Conservation (phyloP, 305 asterid species). For the Fraxinus sp. region DNA sequence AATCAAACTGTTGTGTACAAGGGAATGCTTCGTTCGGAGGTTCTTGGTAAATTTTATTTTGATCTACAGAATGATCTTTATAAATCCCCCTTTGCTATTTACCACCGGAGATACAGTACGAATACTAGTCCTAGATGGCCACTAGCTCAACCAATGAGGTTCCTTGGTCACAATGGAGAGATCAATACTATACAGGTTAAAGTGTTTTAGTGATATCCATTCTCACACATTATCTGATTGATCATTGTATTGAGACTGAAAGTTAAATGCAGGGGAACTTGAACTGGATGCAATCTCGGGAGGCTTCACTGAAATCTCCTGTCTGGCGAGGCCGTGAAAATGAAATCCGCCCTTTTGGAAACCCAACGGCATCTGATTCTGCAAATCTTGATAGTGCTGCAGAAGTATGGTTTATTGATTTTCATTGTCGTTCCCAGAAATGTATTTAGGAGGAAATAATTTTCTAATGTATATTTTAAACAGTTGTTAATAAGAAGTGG, state of each 20-base stretch:
- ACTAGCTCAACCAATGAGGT: slow-evolving; percentile 98
- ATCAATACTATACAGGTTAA: slow-evolving; percentile 97
- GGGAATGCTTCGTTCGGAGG: slow-evolving; percentile 98
- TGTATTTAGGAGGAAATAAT: slow-evolving; percentile 15
- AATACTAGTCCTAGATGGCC: slow-evolving; percentile 99
- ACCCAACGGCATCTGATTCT: slow-evolving; percentile 93
- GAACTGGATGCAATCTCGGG: slow-evolving; percentile 99
- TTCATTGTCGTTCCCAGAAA: slow-evolving; percentile 12
- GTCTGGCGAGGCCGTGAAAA: slow-evolving; percentile 98
- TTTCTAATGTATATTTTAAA: slow-evolving; percentile 28
- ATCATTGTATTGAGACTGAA: slow-evolving; percentile 29
- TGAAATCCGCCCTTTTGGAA: slow-evolving; percentile 95
- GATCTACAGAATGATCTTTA: slow-evolving; percentile 78
- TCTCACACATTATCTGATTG: slow-evolving; percentile 20
- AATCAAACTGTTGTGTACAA: slow-evolving; percentile 94
- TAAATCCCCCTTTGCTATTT: slow-evolving; percentile 88
- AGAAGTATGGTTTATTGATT: slow-evolving; percentile 57
- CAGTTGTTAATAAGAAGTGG: slow-evolving; percentile 95
- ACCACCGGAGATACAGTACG: slow-evolving; percentile 96
- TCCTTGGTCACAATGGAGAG: slow-evolving; percentile 99
- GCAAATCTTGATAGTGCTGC: slow-evolving; percentile 98
- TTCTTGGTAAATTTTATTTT: slow-evolving; percentile 84
- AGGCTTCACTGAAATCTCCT: slow-evolving; percentile 82
- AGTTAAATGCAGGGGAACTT: slow-evolving; percentile 70
- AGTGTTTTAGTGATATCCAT: slow-evolving; percentile 22